These are phyloP conservation scores for Pythium pyrilobum DNA, from an alignment of 352 stramenopile genomes.

Conservation along the genomic window DNA sequence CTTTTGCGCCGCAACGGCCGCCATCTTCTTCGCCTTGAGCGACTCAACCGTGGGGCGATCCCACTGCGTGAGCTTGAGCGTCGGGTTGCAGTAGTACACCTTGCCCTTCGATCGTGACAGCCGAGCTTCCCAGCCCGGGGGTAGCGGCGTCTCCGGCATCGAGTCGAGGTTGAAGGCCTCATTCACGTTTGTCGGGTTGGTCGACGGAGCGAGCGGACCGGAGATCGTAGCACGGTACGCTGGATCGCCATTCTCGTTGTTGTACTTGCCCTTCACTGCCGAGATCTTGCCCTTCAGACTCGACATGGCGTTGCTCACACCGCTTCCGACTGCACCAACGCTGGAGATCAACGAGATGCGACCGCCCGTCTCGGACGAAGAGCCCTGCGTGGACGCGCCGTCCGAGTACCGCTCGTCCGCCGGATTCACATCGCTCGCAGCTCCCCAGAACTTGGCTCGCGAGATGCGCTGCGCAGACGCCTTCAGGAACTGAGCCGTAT, in stretches of 20 bases:
- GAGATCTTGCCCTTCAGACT: conserved; percentile 64
- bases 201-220: conserved; percentile 7
- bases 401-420: conserved; percentile 42
- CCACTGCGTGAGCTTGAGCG: conserved; percentile 73
- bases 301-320: conserved; percentile 50
- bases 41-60: conserved; percentile 69
- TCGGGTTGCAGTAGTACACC: conserved; percentile 82
- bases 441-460: conserved; percentile 53
- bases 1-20: conserved; percentile 33
- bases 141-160: conserved; percentile 47
- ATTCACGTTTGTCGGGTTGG: conserved; percentile 16
- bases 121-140: conserved; percentile 72
- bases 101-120: conserved; percentile 82
- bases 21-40: conserved; percentile 55
- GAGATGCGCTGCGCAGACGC: conserved; percentile 67
- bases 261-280: conserved; percentile 82
- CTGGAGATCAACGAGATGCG: conserved; percentile 65
- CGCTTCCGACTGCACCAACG: conserved; percentile 41
- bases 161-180: conserved; percentile 70
- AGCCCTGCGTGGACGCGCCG: conserved; percentile 23
- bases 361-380: conserved; percentile 31
- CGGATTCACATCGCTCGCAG: conserved; percentile 28
- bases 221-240: conserved; percentile 12
- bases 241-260: conserved; percentile 33
- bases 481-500: conserved; percentile 74